Conservation (phyloP, 352 stramenopile species). For the Phytopythium oedochilum region DNA sequence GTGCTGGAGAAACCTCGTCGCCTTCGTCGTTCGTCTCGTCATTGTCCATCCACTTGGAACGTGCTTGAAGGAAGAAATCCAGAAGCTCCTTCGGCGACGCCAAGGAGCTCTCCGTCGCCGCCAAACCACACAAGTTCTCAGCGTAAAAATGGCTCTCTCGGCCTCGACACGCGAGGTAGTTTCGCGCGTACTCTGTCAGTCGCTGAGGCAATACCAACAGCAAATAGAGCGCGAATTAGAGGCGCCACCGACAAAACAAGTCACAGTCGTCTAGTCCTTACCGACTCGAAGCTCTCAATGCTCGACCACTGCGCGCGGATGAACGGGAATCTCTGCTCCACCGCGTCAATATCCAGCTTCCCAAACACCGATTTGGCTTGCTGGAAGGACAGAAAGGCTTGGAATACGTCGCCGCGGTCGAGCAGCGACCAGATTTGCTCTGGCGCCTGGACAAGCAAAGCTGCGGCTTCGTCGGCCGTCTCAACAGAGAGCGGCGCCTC, state of each 20-base stretch:
- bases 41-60: conserved; percentile 44
- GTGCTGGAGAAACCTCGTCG: conserved; percentile 6
- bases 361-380: conserved; percentile 26
- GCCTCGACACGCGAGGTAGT: conserved; percentile 48
- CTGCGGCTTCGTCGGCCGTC: conserved; percentile 27
- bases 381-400: conserved; percentile 46
- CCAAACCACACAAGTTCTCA: conserved; percentile 51
- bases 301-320: conserved; percentile 60
- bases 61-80: conserved; percentile 38
- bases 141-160: conserved; percentile 58
- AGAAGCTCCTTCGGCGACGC: conserved; percentile 32
- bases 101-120: conserved; percentile 23
- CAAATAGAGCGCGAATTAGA: conserved; percentile 5
- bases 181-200: conserved; percentile 36
- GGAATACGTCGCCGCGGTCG: conserved; percentile 53
- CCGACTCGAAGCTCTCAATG: conserved; percentile 56
- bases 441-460: conserved; percentile 46
- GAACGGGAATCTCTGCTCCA: conserved; percentile 46
- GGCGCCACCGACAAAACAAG: too few relatives aligned
- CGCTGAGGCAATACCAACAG: conserved; percentile 22
- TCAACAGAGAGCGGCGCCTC: not conserved
- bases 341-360: conserved; percentile 8
- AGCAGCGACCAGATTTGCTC: conserved; percentile 71
- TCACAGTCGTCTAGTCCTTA: conserved; percentile 8
- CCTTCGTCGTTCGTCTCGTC: conserved; percentile 2